phyloP scores from a whole-genome alignment of 2,329 filamentous ascomycete genomes.

The Arthrobotrys sinensis region DNA sequence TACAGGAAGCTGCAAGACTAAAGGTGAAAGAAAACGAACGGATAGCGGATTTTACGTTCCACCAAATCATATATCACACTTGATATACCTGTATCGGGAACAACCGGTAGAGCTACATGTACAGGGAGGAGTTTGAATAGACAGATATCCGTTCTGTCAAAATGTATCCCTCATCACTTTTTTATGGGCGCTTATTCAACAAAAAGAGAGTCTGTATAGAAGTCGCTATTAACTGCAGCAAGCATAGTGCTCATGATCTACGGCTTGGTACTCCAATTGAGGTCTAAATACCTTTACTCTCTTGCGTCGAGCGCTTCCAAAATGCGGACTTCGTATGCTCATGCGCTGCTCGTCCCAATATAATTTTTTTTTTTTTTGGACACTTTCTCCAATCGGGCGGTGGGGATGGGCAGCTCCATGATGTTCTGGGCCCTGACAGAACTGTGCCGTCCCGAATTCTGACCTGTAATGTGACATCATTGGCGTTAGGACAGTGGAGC shows the following conservation, averaged over 20 bases:
- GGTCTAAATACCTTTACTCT: neutral
- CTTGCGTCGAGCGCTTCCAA: neutral
- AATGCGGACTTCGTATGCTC: constrained; percentile 7
- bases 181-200: neutral
- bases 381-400: constrained; percentile 15
- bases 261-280: constrained; percentile 1
- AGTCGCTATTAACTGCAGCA: constrained; percentile 9
- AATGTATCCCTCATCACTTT: constrained; percentile 7
- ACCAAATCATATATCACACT: constrained; percentile 23
- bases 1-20: neutral
- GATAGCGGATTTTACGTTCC: constrained; percentile 21
- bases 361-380: neutral
- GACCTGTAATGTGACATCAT: constrained; percentile 53
- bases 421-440: constrained; percentile 59
- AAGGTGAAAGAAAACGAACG: constrained; percentile 16
- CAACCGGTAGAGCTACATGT: constrained; percentile 16
- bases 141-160: constrained; percentile 17
- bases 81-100: constrained; percentile 22
- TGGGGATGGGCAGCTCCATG: neutral
- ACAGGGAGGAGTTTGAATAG: no score
- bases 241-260: constrained; percentile 4
- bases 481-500: constrained; percentile 38
- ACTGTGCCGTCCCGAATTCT: constrained; percentile 52
- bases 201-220: neutral
- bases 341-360: constrained; percentile 7